Percentiles rank a stretch among this genome's conserved stretches.
Evolutionary conservation across 2,329 filamentous ascomycete species (phyloP).

Genomic region (Alternaria gaisen): DNA sequence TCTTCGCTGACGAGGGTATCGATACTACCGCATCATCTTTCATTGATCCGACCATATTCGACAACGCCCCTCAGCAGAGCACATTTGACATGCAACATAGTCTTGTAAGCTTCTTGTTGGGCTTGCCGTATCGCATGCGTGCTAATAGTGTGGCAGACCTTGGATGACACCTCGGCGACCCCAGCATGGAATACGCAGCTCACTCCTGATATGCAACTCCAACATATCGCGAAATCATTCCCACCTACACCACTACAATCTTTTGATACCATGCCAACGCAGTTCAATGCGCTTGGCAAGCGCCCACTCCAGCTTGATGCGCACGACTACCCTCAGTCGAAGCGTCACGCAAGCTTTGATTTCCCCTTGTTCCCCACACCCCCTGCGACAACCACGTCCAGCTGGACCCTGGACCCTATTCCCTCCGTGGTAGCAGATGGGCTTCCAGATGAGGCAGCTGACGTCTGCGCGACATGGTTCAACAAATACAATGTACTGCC

Average conservation of each 20-base stretch:
- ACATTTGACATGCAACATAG: constrained; percentile 38
- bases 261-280: constrained; percentile 38
- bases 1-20: constrained; percentile 47
- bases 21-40: constrained; percentile 37
- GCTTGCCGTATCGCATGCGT: background rate
- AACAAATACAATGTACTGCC: constrained; percentile 50
- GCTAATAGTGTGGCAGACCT: constrained; percentile 26
- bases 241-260: constrained; percentile 38
- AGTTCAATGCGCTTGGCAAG: constrained; percentile 38
- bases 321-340: constrained; percentile 45
- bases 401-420: constrained; percentile 37
- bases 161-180: constrained; percentile 47
- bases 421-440: constrained; percentile 34
- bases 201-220: constrained; percentile 26
- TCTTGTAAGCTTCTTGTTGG: constrained; percentile 35
- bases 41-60: constrained; percentile 32
- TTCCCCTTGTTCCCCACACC: constrained; percentile 36
- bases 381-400: constrained; percentile 30
- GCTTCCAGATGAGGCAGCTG: constrained; percentile 48
- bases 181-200: constrained; percentile 39
- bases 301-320: constrained; percentile 42
- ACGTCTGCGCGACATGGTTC: constrained; percentile 51
- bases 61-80: constrained; percentile 30
- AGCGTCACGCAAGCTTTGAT: constrained; percentile 42
- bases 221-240: constrained; percentile 32